These are phyloP conservation scores for Aspergillus olivimuriae DNA, from an alignment of 495 filamentous ascomycete genomes.

Conservation along the genomic window DNA sequence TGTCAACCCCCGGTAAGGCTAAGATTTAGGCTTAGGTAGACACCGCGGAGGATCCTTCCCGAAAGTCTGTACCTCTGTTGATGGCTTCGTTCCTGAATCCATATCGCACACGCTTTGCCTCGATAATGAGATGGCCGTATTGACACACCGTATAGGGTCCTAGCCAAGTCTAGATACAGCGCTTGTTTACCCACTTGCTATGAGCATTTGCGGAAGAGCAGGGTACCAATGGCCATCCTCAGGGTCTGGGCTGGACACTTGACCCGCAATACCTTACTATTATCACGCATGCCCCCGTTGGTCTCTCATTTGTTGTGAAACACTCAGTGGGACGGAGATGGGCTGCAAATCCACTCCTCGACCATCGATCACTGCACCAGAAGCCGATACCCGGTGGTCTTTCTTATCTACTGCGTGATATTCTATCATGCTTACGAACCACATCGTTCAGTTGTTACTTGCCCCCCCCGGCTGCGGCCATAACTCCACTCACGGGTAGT, in stretches of 20 bases:
- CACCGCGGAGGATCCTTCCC: neutral
- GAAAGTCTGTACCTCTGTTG: too few species aligned
- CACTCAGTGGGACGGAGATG: neutral
- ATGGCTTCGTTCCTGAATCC: neutral
- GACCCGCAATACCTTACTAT: neutral
- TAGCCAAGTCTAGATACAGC: neutral
- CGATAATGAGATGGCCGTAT: neutral
- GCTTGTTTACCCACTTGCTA: neutral
- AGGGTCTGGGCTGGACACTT: slow-evolving; percentile 1
- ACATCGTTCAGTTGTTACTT: neutral
- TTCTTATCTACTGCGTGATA: neutral
- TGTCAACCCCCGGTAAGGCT: neutral
- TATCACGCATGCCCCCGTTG: neutral
- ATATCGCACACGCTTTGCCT: neutral
- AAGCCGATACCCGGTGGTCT: neutral
- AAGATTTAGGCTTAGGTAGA: neutral
- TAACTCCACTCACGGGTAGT: slow-evolving; percentile 4
- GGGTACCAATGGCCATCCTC: neutral
- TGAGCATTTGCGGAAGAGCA: neutral
- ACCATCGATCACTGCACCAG: neutral
- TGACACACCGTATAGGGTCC: neutral
- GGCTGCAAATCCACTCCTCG: neutral
- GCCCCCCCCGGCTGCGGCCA: neutral
- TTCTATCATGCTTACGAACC: neutral
- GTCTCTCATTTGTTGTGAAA: neutral